Base-by-base conservation (phyloP, 2,329 filamentous ascomycete genomes). In the Penicillium sclerotiorum region DNA sequence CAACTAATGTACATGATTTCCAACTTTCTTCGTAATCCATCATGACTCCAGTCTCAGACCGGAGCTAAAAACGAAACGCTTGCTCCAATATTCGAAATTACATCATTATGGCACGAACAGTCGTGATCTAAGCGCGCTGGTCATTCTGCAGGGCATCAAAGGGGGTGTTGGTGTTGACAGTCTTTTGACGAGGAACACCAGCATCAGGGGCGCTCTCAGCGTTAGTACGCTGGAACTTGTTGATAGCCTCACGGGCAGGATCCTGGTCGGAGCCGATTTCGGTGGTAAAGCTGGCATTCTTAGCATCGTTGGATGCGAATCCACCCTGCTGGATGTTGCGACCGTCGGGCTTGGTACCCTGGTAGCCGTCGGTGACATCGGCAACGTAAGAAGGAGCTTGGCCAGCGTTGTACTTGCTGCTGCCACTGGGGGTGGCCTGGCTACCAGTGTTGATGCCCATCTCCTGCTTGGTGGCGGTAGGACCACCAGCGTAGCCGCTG, bases 181-280 rank as follows among this genome's bases (percentile, higher is more conserved):
- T 54, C 58, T 64, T 60, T 48, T 68, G 62, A 37, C 57, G 54
- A 18, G 59, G 49, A 22, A 60, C 58, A 5, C 53, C 63, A 22
- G 61, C 63, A 42, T 63, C 59, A 8, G 57, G 52, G 13, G 59
- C 67, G 41, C 62, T 66, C 50, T 68, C 62, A 1, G 63, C 59
- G 32, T 58, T 65, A 13, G 40, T 53, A 11, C 58, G 65, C 58
- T 71, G 61, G 56, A 73, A 72, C 28, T 61, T 58, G 23, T 59
- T 62, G 58, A 72, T 65, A 6, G 80, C 81, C 15, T 68, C 59
- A 23, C 81, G 70, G 2, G 76, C 77, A 3, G 83, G 82, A 58
- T 86, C 83, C 33, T 82, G 73, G 54, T 77, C 66, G 2, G 73
- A 72, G 2, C 82, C 82, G 52, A 85, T 78, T 20, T 81, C 77